Base-by-base conservation (phyloP, 2,329 filamentous ascomycete species). In the Paraconiothyrium sp. region DNA sequence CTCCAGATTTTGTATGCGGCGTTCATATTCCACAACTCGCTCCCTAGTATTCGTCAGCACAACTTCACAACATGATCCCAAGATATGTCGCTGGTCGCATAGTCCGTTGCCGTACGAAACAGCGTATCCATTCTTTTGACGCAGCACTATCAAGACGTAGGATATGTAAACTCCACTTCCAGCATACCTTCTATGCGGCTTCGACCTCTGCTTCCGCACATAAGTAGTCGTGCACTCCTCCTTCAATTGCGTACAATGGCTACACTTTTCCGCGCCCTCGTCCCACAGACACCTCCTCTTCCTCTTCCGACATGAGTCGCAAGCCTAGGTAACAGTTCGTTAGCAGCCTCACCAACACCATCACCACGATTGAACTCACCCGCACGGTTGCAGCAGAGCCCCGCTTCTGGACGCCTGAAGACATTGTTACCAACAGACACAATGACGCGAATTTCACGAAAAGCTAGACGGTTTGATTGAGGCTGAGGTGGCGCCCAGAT, bases 271-370 rank as follows among this genome's bases (percentile, higher is more conserved):
- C 7, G 60, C 43, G 34, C 67, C 72, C 14, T 60, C 51, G 9
- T 57, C 58, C 67, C 69, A 75, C 9, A 67, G 32, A 43, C 72
- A 73, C 62, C 64, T 64, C 57, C 70, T 58, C 47, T 74, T 73
- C 37, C 70, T 67, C 50, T 65, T 67, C 20, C 70, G 63, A 58
- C 69, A 74, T 9, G 71, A 68, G 63, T 73, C 72, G 49, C 68
- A 73, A 22, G 69, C 67, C 70, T 73, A 20, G 1, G 20, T 20
- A 41, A 46, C 22, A 41, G 16, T 50, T 39, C 14, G 44, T 51
- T 20, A 47, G 54, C 9, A 50, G n/a, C 14, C 32, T 34, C 11
- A 27, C 34, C 20, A 10, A 32, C 5, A 24, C 4, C 8, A 43
- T n/a, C 16, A 22, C 34, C 20, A 10, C n/a, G 11, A 24, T 2